These are phyloP conservation scores for Oropetium thomaeum DNA, from an alignment of 176 grass and related monocot species.

Conservation along the genomic window DNA sequence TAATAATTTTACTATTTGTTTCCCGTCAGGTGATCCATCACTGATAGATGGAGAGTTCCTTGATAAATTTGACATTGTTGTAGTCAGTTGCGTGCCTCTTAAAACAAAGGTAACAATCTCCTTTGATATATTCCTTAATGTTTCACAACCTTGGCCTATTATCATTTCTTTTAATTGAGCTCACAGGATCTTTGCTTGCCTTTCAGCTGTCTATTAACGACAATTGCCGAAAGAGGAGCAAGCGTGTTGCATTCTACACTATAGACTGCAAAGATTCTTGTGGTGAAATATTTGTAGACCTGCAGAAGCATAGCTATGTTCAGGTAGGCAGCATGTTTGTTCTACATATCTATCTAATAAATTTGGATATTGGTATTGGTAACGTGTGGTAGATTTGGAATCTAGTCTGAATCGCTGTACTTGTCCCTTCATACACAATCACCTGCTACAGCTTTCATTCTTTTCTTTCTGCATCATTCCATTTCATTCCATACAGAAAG, in stretches of 20 bases:
- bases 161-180: not conserved
- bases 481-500: not conserved
- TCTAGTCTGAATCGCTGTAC: not conserved
- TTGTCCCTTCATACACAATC: not conserved
- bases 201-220: slow-evolving; percentile 70
- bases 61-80: slow-evolving; percentile 86
- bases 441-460: not conserved
- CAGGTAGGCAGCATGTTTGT: slow-evolving; percentile 40
- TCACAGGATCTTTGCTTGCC: slow-evolving; percentile 14
- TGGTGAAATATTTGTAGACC: slow-evolving; percentile 95
- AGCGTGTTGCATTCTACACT: slow-evolving; percentile 79
- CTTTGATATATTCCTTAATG: slow-evolving; percentile 5
- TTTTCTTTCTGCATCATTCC: not conserved
- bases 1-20: not conserved
- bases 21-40: slow-evolving; percentile 72
- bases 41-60: slow-evolving; percentile 70
- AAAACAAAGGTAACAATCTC: slow-evolving; percentile 69
- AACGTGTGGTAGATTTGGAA: not conserved
- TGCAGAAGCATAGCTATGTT: slow-evolving; percentile 75
- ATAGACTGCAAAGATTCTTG: slow-evolving; percentile 88
- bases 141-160: not conserved
- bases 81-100: slow-evolving; percentile 62
- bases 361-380: not conserved
- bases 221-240: slow-evolving; percentile 77
- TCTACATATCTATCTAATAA: not conserved